These are phyloP conservation scores for Vicia faba DNA, from an alignment of 306 rosid species.

Conservation along the genomic window DNA sequence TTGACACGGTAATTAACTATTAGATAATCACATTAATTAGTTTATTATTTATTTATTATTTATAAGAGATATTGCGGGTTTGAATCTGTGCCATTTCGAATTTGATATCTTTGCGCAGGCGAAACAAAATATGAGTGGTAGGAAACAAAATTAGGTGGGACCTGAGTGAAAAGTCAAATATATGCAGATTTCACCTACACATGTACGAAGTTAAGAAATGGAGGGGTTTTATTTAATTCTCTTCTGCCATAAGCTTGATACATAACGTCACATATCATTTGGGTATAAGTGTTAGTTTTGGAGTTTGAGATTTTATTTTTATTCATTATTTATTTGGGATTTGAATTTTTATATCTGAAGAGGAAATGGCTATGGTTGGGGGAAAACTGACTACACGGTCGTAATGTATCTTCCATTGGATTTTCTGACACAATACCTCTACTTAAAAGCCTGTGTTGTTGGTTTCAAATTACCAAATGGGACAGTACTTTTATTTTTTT, in stretches of 20 bases:
- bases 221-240: conserved; percentile 30
- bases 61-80: no score
- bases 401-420: conserved; percentile 79
- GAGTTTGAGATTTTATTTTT: background rate
- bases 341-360: background rate
- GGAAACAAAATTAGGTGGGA: conserved; percentile 39
- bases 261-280: conserved; percentile 37
- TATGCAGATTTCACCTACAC: conserved; percentile 40
- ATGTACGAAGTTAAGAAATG: conserved; percentile 41
- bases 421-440: conserved; percentile 69
- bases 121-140: no score
- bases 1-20: conserved; percentile 57
- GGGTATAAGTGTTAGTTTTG: conserved; percentile 13
- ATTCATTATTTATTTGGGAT: background rate
- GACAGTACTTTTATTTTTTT: conserved; percentile 22
- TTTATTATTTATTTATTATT: no score
- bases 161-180: conserved; percentile 71
- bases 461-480: conserved; percentile 50
- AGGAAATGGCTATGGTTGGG: conserved; percentile 32
- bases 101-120: no score
- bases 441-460: conserved; percentile 43
- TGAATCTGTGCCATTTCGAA: no score
- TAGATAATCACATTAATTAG: no score
- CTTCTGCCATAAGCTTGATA: conserved; percentile 23
- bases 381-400: conserved; percentile 62